phyloP scores from a whole-genome alignment of 2,329 filamentous ascomycete species.

The Fonsecaea nubica region DNA sequence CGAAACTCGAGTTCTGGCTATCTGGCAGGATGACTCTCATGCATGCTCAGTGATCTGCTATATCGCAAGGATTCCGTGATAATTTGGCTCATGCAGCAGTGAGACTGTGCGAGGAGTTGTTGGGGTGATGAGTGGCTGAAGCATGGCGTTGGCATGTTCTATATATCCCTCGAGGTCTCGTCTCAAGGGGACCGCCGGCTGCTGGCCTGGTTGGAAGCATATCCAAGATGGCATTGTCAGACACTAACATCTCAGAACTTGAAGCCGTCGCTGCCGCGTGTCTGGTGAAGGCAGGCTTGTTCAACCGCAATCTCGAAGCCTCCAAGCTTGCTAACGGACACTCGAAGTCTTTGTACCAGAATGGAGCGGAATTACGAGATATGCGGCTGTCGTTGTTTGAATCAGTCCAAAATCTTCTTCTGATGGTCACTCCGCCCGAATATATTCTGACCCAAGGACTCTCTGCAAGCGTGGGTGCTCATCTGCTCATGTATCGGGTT shows the following conservation, averaged over 20 bases:
- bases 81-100: background rate
- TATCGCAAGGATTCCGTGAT: background rate
- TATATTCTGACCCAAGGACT: slow-evolving; percentile 26
- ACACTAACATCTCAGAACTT: slow-evolving; percentile 8
- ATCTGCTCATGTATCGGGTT: background rate
- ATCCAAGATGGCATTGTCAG: slow-evolving; percentile 11
- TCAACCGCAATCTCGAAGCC: slow-evolving; percentile 10
- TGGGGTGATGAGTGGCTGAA: background rate
- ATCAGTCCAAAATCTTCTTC: slow-evolving; percentile 22
- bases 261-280: slow-evolving; percentile 23
- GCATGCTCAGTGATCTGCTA: background rate
- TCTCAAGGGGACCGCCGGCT: background rate
- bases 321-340: background rate
- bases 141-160: background rate
- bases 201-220: background rate
- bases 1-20: background rate
- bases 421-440: slow-evolving; percentile 23
- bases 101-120: background rate
- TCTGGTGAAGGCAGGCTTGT: slow-evolving; percentile 23
- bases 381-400: slow-evolving; percentile 19
- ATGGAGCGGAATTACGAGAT: slow-evolving; percentile 6
- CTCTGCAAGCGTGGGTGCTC: slow-evolving; percentile 21
- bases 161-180: background rate
- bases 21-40: background rate
- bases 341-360: background rate